Evolutionary conservation across 441 rosid species (phyloP), one percentile per base, ranked within the genome.

Genomic region (Pelargonium fulgidum): DNA sequence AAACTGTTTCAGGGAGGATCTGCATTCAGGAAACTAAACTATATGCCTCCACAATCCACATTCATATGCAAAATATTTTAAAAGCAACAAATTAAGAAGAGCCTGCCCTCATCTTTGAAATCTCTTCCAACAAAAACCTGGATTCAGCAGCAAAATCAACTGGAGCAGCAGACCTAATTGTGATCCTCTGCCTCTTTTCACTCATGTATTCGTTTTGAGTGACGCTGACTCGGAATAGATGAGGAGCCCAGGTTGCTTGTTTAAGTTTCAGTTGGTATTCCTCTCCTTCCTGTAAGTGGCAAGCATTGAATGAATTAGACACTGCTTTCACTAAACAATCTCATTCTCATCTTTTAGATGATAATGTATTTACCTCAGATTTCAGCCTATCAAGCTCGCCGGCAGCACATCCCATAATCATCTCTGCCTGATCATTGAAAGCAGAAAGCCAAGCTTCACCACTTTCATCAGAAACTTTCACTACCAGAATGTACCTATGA

Each of bases 141-240:
- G 91, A 72, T 78, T 93, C 97, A 29, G 88, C 86, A 71, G 92
- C 87, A 79, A 81, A 93, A 79, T 93, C 97, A 50, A 91, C 79
- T 2, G 92, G 86, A 65, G 94, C 83, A 62, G 80, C 86, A 33
- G 79, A 89, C 80, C 77, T 89, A 12, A 85, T 86, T 13, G 97
- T 89, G 66, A 93, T 78, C 84, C 98, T 87, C 74, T 88, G 98
- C 73, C 92, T 83, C 85, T 91, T 91, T 78, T 93, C 98, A 41
- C 83, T 83, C 64, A 88, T 93, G 76, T 91, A 93, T 73, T 93
- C 96, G 0, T 85, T 77, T 75, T 85, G 99, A 9, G 86, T 16
- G 36, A 89, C 92, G 62, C 96, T 86, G 39, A 91, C 82, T 59
- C 89, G 76, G 72, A 93, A 86, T 64, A 84, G 72, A 83, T 89